These are phyloP conservation scores for Plasmodium vivax DNA, from an alignment of 169 alveolate genomes.

Conservation along the genomic window DNA sequence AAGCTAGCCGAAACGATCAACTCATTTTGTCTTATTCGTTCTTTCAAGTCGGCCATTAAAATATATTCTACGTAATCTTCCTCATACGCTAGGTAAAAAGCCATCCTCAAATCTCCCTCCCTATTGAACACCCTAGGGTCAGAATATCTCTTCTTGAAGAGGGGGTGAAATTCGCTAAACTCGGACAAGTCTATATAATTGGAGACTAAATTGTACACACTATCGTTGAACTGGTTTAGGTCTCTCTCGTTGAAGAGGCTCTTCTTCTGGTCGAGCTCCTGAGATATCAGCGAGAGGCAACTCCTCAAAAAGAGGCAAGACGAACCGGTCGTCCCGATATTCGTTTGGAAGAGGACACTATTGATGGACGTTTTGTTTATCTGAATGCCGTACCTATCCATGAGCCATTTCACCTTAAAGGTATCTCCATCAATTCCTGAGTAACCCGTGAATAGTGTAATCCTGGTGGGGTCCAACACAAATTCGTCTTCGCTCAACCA, in stretches of 20 bases:
- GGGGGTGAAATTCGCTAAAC: slow-evolving; percentile 68
- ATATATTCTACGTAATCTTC: slow-evolving; percentile 75
- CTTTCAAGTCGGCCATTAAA: slow-evolving; percentile 43
- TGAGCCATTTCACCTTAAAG: slow-evolving; percentile 80
- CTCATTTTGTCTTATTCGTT: slow-evolving; percentile 17
- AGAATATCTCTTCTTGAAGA: slow-evolving; percentile 43
- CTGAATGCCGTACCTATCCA: slow-evolving; percentile 80
- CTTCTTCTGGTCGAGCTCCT: slow-evolving; percentile 69
- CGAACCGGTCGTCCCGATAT: slow-evolving; percentile 80
- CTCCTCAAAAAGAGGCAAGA: slow-evolving; percentile 76
- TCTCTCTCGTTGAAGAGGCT: slow-evolving; percentile 60
- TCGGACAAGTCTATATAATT: slow-evolving; percentile 59
- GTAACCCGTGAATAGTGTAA: slow-evolving; percentile 77
- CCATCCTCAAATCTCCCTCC: slow-evolving; percentile 78
- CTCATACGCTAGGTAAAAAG: slow-evolving; percentile 78
- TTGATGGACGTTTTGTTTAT: slow-evolving; percentile 78
- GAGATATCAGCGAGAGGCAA: slow-evolving; percentile 71
- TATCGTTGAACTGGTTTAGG: slow-evolving; percentile 75
- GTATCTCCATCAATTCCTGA: slow-evolving; percentile 81
- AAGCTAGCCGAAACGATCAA: slow-evolving; percentile 76
- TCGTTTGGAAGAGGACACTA: slow-evolving; percentile 78
- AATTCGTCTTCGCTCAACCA: slow-evolving; percentile 82
- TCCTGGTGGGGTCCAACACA: slow-evolving; percentile 80
- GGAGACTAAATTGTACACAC: slow-evolving; percentile 64
- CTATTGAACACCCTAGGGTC: slow-evolving; percentile 23